Conservation (phyloP, 2,329 filamentous ascomycete species). For the Trichoderma polysporum region DNA sequence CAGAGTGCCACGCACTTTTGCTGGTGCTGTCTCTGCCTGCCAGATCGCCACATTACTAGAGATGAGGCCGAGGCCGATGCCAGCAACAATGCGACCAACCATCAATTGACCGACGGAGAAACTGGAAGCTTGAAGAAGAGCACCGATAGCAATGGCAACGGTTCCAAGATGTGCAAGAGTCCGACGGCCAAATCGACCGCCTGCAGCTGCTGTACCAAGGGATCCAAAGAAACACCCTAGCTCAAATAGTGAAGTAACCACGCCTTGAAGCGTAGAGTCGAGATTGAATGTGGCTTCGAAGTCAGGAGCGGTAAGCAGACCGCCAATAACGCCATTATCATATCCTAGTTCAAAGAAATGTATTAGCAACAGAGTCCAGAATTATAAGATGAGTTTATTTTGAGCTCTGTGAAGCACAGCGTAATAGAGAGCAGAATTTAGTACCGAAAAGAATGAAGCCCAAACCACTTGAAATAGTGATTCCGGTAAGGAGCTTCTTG, state of each 20-base stretch:
- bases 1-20: conserved; percentile 14
- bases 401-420: not conserved
- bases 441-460: conserved; percentile 13
- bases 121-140: conserved; percentile 45
- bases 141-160: conserved; percentile 45
- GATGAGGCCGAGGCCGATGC: conserved; percentile 24
- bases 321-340: conserved; percentile 9
- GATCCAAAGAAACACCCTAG: conserved; percentile 14
- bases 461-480: conserved; percentile 12
- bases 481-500: conserved; percentile 8
- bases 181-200: conserved; percentile 45
- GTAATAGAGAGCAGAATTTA: not conserved
- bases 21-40: conserved; percentile 34
- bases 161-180: conserved; percentile 44
- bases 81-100: conserved; percentile 47
- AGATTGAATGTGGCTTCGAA: conserved; percentile 15
- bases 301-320: conserved; percentile 4
- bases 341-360: not conserved
- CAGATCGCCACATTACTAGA: conserved; percentile 31
- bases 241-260: conserved; percentile 12
- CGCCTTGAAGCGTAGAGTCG: conserved; percentile 9
- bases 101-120: conserved; percentile 46
- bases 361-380: not conserved
- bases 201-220: conserved; percentile 36
- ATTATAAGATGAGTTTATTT: not conserved